Evolutionary conservation across 2,329 filamentous ascomycete species (phyloP), one percentile per base, ranked within the genome.

Genomic region (Trichoderma harzianum): DNA sequence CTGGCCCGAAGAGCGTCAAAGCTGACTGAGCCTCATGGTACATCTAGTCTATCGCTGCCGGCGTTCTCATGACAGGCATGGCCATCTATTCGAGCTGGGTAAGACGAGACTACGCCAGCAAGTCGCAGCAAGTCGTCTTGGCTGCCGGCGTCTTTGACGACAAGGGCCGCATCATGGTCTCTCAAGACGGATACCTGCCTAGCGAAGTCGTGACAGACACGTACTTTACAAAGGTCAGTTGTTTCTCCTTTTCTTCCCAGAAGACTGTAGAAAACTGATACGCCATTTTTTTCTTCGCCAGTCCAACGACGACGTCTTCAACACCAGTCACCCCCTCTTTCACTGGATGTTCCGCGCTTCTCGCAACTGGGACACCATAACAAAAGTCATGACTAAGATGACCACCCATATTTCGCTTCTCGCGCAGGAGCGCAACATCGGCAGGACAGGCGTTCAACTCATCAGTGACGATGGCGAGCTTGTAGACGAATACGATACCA

Each of bases 121-220:
- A 51, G 10, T 51, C 43, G 2, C 43, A 51, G 12, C 18, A 51
- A 3, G 43, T 51, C 1, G 43, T 51, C n/a, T 8, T 51, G 8
- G 43, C 43, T 1, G 43, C 43, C 43, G 43, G 43, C 6, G 43
- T 51, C n/a, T 51, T 51, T 51, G 43, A 51, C n/a, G 43, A 51
- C n/a, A 51, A 51, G n/a, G 43, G 43, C 43, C 43, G 43, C 43
- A 51, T 51, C 43, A 51, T 51, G 43, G 43, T 51, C n/a, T n/a
- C 43, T 51, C 43, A 51, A 1, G 43, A 51, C 43, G 43, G 43
- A 21, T 51, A 51, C 5, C 12, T 51, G 43, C 43, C 43, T 10
- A 51, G 43, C 43, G 43, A 51, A 51, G 43, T 51, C n/a, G 43
- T 51, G 4, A 51, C 43, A 51, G 43, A 51, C 43, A 51, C 43